phyloP scores from a whole-genome alignment of 768 basidiomycete genomes.

The Tylopilus felleus region DNA sequence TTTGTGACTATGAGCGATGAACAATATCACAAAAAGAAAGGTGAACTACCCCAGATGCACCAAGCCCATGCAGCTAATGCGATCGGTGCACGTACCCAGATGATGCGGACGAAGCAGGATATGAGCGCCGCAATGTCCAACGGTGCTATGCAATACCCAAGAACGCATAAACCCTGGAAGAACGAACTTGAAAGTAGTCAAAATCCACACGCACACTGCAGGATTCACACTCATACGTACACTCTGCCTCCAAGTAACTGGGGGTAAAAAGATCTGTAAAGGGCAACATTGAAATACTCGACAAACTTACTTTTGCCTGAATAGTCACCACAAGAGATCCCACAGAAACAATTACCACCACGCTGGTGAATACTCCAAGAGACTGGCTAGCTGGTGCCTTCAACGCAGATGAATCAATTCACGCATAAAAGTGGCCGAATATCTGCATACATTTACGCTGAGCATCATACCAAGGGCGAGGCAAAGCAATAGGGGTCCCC shows the following conservation, averaged over 20 bases:
- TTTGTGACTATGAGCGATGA: slow-evolving; percentile 1
- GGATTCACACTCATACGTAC: slow-evolving; percentile 40
- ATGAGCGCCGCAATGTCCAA: slow-evolving; percentile 88
- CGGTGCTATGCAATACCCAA: slow-evolving; percentile 95
- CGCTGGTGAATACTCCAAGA: slow-evolving; percentile 86
- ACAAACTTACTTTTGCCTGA: slow-evolving; percentile 77
- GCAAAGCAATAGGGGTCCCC: slow-evolving; percentile 90
- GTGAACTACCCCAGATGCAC: slow-evolving; percentile 88
- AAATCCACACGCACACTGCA: background rate
- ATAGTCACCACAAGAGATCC: slow-evolving; percentile 90
- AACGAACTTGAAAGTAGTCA: slow-evolving; percentile 59
- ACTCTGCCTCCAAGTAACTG: slow-evolving; percentile 81
- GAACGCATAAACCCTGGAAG: slow-evolving; percentile 92
- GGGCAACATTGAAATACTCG: background rate
- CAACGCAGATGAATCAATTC: background rate
- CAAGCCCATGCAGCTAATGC: slow-evolving; percentile 88
- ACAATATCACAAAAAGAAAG: background rate
- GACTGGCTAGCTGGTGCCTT: slow-evolving; percentile 84
- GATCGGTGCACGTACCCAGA: slow-evolving; percentile 85
- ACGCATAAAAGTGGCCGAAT: background rate
- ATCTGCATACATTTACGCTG: slow-evolving; percentile 66
- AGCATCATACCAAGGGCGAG: slow-evolving; percentile 79
- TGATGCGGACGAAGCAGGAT: slow-evolving; percentile 76
- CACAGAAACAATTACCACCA: slow-evolving; percentile 89
- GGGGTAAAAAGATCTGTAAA: background rate